Conservation (phyloP, 176 grass and related monocot genomes). For the Carex scoparia region DNA sequence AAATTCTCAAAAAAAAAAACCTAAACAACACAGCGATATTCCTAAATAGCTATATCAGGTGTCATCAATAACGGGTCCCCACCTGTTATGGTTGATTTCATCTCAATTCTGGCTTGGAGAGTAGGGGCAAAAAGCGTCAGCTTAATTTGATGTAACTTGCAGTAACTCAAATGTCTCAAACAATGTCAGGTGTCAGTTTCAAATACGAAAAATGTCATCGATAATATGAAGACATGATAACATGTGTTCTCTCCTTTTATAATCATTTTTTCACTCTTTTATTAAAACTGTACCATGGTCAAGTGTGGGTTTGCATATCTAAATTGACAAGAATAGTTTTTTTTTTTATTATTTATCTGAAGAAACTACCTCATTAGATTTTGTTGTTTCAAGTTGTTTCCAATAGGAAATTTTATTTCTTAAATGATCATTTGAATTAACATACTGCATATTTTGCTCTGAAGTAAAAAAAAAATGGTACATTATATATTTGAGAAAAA, state of each 20-base stretch:
- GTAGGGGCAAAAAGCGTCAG: background rate
- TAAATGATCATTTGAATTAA: background rate
- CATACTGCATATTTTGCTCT: background rate
- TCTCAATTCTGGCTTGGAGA: background rate
- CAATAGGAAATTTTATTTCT: background rate
- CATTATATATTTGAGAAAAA: too few species aligned
- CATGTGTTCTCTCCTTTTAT: background rate
- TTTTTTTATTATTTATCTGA: background rate
- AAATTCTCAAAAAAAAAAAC: too few species aligned
- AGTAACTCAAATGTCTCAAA: background rate
- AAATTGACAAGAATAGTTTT: background rate
- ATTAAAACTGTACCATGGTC: background rate
- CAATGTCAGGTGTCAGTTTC: background rate
- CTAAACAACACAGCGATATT: too few species aligned
- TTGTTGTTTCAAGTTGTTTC: background rate
- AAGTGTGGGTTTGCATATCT: background rate
- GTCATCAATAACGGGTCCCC: too few species aligned
- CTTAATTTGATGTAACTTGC: too few species aligned
- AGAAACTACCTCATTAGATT: background rate
- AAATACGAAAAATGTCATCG: background rate
- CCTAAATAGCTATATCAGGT: too few species aligned
- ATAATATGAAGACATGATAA: background rate
- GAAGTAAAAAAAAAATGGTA: background rate
- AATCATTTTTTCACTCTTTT: background rate
- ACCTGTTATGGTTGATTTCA: background rate